Conservation (phyloP, 1,139 yeast species). For the Hemisphaericaspora xylofermentans region DNA sequence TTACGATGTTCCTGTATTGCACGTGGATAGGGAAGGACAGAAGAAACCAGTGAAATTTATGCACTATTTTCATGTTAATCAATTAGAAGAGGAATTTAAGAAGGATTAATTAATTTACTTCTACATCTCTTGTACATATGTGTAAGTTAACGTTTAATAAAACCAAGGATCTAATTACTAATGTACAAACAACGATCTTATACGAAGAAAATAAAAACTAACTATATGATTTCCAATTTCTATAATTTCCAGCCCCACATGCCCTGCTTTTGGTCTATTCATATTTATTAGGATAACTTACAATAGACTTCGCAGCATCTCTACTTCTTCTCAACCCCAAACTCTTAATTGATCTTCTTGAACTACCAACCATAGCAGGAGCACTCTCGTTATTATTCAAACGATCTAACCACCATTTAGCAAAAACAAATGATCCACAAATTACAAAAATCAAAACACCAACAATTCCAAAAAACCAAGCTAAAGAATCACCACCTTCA, state of each 20-base stretch:
- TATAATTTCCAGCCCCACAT: no score
- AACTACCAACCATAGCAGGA: slow-evolving; percentile 13
- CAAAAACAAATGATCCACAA: slow-evolving; percentile 25
- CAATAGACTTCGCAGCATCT: slow-evolving; percentile 38
- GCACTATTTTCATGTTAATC: slow-evolving; percentile 68
- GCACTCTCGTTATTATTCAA: slow-evolving; percentile 16
- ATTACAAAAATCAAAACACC: slow-evolving; percentile 40
- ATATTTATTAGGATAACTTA: slow-evolving; percentile 40
- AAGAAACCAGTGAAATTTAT: slow-evolving; percentile 60
- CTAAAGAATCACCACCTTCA: slow-evolving; percentile 29
- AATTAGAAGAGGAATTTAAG: slow-evolving; percentile 51
- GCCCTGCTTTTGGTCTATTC: no score
- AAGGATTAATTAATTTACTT: no score
- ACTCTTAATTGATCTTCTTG: slow-evolving; percentile 41
- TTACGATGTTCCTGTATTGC: slow-evolving; percentile 88
- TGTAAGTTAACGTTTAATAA: no score
- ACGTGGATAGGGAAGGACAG: slow-evolving; percentile 53
- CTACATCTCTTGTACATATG: no score
- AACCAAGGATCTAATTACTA: no score
- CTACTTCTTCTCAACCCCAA: slow-evolving; percentile 39
- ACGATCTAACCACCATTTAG: slow-evolving; percentile 36
- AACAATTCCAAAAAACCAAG: slow-evolving; percentile 39
- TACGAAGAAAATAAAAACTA: no score
- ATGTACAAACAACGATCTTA: no score
- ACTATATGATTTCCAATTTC: no score